Percentiles rank a stretch among this genome's conserved stretches.
Conservation (phyloP, 2,329 filamentous ascomycete species). For the Cladosporium cucumerinum region DNA sequence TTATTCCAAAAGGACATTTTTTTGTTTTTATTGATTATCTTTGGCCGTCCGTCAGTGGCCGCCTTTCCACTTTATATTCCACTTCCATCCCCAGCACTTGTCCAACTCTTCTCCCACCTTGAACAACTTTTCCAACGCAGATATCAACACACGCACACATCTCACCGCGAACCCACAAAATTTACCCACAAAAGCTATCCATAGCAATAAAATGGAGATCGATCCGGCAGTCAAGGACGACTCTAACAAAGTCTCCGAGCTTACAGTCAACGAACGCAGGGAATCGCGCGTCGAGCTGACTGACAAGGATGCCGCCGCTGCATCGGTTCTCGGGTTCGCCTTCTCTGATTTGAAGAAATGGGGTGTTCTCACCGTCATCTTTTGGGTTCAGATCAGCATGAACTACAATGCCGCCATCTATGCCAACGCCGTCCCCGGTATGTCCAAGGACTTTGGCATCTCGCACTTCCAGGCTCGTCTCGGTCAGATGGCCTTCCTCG, state of each 20-base stretch:
- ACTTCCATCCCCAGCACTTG: neutral
- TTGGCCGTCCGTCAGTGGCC: neutral
- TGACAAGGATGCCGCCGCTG: constrained; percentile 6
- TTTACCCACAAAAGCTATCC: neutral
- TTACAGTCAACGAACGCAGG: neutral
- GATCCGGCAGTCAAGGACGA: neutral
- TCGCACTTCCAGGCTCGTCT: constrained; percentile 71
- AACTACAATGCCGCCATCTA: constrained; percentile 55
- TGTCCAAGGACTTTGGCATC: constrained; percentile 64
- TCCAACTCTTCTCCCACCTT: neutral
- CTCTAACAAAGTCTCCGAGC: constrained; percentile 1
- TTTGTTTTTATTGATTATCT: neutral
- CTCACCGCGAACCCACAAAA: neutral
- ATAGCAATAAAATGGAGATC: constrained; percentile 1
- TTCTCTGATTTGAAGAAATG: constrained; percentile 50
- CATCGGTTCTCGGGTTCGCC: constrained; percentile 40
- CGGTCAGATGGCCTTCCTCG: constrained; percentile 71
- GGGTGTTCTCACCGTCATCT: constrained; percentile 50
- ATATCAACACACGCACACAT: neutral
- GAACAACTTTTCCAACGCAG: neutral
- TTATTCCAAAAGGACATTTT: neutral
- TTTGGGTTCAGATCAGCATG: constrained; percentile 53
- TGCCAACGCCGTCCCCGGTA: constrained; percentile 55
- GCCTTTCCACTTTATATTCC: neutral
- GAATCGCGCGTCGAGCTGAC: constrained; percentile 3